phyloP scores from a whole-genome alignment of 2,329 filamentous ascomycete species.

The Parastagonospora nodorum region DNA sequence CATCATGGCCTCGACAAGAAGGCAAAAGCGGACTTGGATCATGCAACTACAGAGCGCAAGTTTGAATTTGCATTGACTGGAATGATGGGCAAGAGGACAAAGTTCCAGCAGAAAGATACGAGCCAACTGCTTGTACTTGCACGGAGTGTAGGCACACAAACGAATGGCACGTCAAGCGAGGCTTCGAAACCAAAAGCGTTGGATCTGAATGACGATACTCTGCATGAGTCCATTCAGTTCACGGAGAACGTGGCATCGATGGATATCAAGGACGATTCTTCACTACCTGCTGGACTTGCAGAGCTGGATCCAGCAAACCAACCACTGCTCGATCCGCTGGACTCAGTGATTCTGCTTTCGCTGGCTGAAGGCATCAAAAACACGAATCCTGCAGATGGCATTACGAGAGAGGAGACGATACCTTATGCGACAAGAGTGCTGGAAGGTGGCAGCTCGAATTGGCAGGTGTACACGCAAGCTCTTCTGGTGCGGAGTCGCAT shows the following conservation, averaged over 20 bases:
- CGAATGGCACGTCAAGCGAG: slow-evolving; percentile 16
- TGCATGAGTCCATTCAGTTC: slow-evolving; percentile 87
- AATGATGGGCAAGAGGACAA: slow-evolving; percentile 81
- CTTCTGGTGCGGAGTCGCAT: slow-evolving; percentile 87
- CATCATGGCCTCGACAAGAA: slow-evolving; percentile 81
- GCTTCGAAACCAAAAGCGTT: slow-evolving; percentile 67
- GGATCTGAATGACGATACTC: slow-evolving; percentile 87
- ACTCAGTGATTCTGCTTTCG: slow-evolving; percentile 84
- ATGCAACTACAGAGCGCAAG: slow-evolving; percentile 68
- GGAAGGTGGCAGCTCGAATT: slow-evolving; percentile 88
- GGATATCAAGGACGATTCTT: slow-evolving; percentile 51
- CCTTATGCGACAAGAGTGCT: slow-evolving; percentile 90
- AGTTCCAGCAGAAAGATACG: slow-evolving; percentile 76
- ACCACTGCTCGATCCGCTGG: slow-evolving; percentile 78
- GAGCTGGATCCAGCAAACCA: slow-evolving; percentile 77
- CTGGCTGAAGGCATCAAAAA: slow-evolving; percentile 88
- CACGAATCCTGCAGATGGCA: slow-evolving; percentile 78
- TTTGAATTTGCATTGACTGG: slow-evolving; percentile 86
- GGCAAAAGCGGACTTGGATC: slow-evolving; percentile 71
- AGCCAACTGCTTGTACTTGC: slow-evolving; percentile 93
- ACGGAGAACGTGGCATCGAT: slow-evolving; percentile 57
- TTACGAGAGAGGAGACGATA: slow-evolving; percentile 91
- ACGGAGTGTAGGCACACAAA: slow-evolving; percentile 62
- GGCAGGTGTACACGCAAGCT: slow-evolving; percentile 97
- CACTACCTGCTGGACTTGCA: slow-evolving; percentile 65